Evolutionary conservation across 2,329 filamentous ascomycete species (phyloP).

Genomic region (Penicillium sp.): DNA sequence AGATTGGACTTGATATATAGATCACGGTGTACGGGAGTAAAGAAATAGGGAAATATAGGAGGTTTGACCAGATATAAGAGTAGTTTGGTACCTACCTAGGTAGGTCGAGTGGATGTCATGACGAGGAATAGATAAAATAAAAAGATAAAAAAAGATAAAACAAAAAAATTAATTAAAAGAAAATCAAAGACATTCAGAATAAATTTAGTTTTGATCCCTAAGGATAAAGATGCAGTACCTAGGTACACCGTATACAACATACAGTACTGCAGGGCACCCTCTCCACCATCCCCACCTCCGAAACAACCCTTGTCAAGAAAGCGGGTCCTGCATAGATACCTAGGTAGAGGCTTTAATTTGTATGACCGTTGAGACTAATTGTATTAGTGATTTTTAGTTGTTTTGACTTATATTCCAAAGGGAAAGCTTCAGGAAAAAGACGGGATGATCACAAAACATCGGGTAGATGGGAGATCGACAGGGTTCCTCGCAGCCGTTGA

Average conservation of each 20-base stretch:
- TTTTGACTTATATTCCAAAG: not conserved
- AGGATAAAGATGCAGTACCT: constrained; percentile 12
- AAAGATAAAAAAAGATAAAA: not conserved
- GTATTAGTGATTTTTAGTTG: not conserved
- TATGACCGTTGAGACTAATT: constrained; percentile 1
- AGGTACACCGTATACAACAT: not conserved
- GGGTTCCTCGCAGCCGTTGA: constrained; percentile 39
- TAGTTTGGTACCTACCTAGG: not conserved
- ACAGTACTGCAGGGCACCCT: constrained; percentile 6
- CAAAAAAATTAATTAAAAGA: not conserved
- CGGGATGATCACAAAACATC: constrained; percentile 21
- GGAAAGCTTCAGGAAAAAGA: constrained; percentile 16
- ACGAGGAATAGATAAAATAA: constrained; percentile 4
- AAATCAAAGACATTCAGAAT: not conserved
- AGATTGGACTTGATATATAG: not conserved
- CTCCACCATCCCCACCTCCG: constrained; percentile 9
- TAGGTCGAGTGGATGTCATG: constrained; percentile 1
- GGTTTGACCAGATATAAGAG: constrained; percentile 4
- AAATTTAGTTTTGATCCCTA: not conserved
- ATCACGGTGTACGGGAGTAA: not conserved
- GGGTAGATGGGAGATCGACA: constrained; percentile 37
- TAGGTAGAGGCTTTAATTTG: constrained; percentile 11
- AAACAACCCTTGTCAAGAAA: constrained; percentile 10
- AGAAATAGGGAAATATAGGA: not conserved
- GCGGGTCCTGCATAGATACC: constrained; percentile 21